phyloP scores from a whole-genome alignment of 495 filamentous ascomycete genomes.

The Friedmanniomyces simplex region DNA sequence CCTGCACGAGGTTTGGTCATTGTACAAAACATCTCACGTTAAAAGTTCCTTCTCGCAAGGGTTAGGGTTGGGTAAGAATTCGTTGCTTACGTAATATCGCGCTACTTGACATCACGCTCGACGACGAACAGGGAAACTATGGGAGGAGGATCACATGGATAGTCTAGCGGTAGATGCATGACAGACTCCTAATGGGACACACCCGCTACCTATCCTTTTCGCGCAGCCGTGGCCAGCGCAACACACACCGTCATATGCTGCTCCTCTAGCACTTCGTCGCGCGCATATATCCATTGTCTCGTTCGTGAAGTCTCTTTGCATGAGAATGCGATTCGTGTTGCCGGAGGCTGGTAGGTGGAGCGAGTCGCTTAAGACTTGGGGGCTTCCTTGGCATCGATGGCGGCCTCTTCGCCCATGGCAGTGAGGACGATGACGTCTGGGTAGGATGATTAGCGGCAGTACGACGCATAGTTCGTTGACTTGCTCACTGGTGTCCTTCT shows the following conservation, averaged over 20 bases:
- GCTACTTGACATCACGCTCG: too few species aligned
- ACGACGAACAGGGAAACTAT: too few species aligned
- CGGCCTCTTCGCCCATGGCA: constrained; percentile 90
- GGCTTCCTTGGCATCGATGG: constrained; percentile 90
- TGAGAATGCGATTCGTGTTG: neutral
- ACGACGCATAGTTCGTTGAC: neutral
- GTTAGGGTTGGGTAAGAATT: too few species aligned
- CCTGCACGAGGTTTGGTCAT: too few species aligned
- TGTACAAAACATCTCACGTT: too few species aligned
- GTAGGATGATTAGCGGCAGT: neutral
- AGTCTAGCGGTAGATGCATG: neutral
- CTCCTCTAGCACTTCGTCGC: neutral
- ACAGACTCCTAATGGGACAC: neutral
- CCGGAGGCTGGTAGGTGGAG: neutral
- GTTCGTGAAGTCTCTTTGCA: neutral
- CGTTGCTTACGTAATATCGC: too few species aligned
- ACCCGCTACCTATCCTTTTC: neutral
- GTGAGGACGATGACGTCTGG: constrained; percentile 81
- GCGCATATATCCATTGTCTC: neutral
- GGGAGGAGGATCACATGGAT: neutral
- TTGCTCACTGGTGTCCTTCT: constrained; percentile 74
- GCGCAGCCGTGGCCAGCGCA: constrained; percentile 5
- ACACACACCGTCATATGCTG: neutral
- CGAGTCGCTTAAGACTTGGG: constrained; percentile 30
- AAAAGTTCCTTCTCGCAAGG: too few species aligned